Conservation (phyloP, 495 filamentous ascomycete species). For the Barbatosphaeria neglecta region DNA sequence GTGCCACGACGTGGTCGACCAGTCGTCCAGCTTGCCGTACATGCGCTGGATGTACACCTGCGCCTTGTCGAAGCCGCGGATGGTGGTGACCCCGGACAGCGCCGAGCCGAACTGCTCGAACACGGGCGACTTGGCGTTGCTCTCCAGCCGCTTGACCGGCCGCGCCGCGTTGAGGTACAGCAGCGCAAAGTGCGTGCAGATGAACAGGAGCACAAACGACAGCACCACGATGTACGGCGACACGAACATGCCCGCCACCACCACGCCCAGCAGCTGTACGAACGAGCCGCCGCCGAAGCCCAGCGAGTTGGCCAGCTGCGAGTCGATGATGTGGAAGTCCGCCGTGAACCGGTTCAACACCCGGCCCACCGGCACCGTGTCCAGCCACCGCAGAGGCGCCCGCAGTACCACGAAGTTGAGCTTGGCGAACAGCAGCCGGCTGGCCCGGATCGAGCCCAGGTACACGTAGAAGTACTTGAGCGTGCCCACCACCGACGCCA, state of each 20-base stretch:
- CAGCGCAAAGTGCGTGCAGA: constrained; percentile 46
- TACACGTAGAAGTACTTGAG: constrained; percentile 48
- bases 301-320: constrained; percentile 47
- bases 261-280: constrained; percentile 44
- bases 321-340: constrained; percentile 65
- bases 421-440: constrained; percentile 50
- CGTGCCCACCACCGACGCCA: constrained; percentile 44
- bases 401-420: constrained; percentile 55
- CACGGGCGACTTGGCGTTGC: constrained; percentile 59
- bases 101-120: constrained; percentile 66
- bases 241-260: constrained; percentile 50
- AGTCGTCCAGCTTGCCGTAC: constrained; percentile 54
- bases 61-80: constrained; percentile 59
- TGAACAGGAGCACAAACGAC: constrained; percentile 37
- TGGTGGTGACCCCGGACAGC: constrained; percentile 60
- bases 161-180: constrained; percentile 58
- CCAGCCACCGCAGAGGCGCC: constrained; percentile 64
- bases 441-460: constrained; percentile 47
- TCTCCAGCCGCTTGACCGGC: constrained; percentile 66
- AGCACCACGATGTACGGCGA: constrained; percentile 51
- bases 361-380: constrained; percentile 68
- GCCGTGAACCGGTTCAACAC: constrained; percentile 72
- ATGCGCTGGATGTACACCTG: constrained; percentile 54
- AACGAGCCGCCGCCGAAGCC: constrained; percentile 40
- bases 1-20: constrained; percentile 51